These are phyloP conservation scores for Colletotrichum coccodes DNA, from an alignment of 2,329 filamentous ascomycete species.

Conservation along the genomic window DNA sequence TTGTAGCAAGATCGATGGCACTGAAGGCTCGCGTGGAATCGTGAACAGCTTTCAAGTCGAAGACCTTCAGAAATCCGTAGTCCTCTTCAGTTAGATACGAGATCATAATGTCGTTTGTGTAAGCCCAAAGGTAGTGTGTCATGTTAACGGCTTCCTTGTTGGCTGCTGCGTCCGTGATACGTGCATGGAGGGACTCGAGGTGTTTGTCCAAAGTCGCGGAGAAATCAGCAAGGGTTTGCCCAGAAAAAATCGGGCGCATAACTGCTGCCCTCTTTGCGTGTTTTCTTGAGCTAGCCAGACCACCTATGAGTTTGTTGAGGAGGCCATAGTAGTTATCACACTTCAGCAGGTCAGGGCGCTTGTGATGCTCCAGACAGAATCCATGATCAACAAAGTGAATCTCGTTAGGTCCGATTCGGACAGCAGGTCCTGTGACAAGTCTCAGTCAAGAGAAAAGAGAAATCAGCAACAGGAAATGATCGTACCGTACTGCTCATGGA, in stretches of 20 bases:
- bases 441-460: background rate
- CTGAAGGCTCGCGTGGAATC: constrained; percentile 32
- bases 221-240: constrained; percentile 20
- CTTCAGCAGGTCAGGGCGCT: constrained; percentile 29
- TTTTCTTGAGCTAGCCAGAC: constrained; percentile 11
- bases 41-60: constrained; percentile 23
- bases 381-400: constrained; percentile 33
- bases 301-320: constrained; percentile 29
- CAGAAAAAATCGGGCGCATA: constrained; percentile 33
- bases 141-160: background rate
- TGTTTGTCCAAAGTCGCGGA: constrained; percentile 10
- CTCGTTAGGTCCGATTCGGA: constrained; percentile 34
- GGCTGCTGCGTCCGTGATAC: background rate
- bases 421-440: constrained; percentile 20
- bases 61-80: constrained; percentile 20
- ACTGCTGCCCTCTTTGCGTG: constrained; percentile 28
- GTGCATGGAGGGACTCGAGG: constrained; percentile 12
- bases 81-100: constrained; percentile 32
- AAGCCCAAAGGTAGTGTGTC: constrained; percentile 31
- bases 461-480: background rate
- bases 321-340: constrained; percentile 34
- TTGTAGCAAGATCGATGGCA: constrained; percentile 34
- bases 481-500: constrained; percentile 28
- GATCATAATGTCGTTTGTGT: constrained; percentile 34
- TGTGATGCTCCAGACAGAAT: constrained; percentile 31